Conservation (phyloP, 192 early-diverging fungal genomes). For the Phycomyces nitens region DNA sequence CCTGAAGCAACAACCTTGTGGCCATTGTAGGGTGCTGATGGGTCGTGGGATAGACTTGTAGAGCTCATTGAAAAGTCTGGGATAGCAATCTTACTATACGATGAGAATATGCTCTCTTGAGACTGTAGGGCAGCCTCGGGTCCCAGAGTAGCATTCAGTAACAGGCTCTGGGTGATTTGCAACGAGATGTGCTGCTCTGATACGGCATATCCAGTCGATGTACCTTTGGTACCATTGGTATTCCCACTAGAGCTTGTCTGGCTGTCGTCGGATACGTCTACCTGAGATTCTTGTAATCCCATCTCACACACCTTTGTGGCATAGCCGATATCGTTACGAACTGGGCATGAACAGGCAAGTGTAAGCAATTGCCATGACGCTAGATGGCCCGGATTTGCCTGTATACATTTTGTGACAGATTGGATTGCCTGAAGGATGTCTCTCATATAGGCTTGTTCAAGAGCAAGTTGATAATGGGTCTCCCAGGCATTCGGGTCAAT, state of each 20-base stretch:
- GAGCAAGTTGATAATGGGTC: conserved; percentile 61
- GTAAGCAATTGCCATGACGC: conserved; percentile 76
- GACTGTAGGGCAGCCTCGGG: conserved; percentile 48
- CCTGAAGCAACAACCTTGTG: conserved; percentile 13
- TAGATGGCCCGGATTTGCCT: conserved; percentile 49
- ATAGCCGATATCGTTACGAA: conserved; percentile 58
- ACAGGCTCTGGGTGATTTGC: conserved; percentile 55
- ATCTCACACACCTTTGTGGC: conserved; percentile 65
- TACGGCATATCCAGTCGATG: conserved; percentile 30
- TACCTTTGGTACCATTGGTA: background rate
- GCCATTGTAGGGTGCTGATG: background rate
- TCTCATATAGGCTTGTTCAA: conserved; percentile 66
- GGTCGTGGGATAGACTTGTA: conserved; percentile 32
- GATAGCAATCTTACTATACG: conserved; percentile 55
- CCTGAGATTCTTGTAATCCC: conserved; percentile 54
- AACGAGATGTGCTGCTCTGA: conserved; percentile 60
- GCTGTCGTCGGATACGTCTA: background rate
- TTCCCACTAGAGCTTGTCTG: conserved; percentile 33
- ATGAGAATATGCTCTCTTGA: conserved; percentile 58
- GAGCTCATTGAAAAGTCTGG: conserved; percentile 22
- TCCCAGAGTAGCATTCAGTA: conserved; percentile 52
- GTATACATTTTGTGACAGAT: conserved; percentile 51
- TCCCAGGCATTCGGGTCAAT: conserved; percentile 52
- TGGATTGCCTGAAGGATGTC: conserved; percentile 55
- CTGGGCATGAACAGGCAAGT: conserved; percentile 55